These are phyloP conservation scores for Penstemon newberryi DNA, from an alignment of 257 asterid genomes.

Conservation along the genomic window DNA sequence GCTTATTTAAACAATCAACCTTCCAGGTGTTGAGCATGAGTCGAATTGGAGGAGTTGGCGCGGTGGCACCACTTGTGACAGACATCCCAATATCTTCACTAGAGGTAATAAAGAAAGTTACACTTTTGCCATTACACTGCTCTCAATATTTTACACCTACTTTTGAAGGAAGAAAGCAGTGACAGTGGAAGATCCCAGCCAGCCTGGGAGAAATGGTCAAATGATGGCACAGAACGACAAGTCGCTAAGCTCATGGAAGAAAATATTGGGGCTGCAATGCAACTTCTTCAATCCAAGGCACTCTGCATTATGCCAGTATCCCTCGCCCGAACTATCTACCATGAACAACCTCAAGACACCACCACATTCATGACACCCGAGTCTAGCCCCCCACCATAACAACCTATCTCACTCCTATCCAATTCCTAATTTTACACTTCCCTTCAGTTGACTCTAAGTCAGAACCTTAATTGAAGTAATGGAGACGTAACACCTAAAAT, in stretches of 20 bases:
- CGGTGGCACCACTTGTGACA: constrained; percentile 96
- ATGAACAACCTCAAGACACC: constrained; percentile 73
- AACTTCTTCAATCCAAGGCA: constrained; percentile 92
- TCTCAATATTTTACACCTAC: constrained; percentile 5
- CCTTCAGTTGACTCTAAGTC: constrained; percentile 40
- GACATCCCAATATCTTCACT: constrained; percentile 80
- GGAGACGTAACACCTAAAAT: constrained; percentile 27
- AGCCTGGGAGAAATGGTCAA: constrained; percentile 99
- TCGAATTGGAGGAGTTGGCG: constrained; percentile 97
- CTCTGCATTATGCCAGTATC: constrained; percentile 97
- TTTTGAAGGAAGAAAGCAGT: constrained; percentile 62
- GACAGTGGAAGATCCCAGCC: constrained; percentile 74
- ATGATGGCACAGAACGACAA: constrained; percentile 93
- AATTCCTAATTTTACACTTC: constrained; percentile 26
- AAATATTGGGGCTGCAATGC: constrained; percentile 97
- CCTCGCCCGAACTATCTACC: constrained; percentile 87
- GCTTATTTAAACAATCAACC: constrained; percentile 19
- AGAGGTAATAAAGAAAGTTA: constrained; percentile 48
- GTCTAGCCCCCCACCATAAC: constrained; percentile 60
- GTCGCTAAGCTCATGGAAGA: constrained; percentile 99
- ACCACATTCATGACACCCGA: constrained; percentile 62
- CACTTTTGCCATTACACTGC: neutral
- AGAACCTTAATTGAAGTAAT: constrained; percentile 44
- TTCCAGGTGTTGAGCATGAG: constrained; percentile 98
- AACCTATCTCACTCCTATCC: constrained; percentile 30